Conservation (phyloP, 768 basidiomycete species). For the Tricholoma terreum region DNA sequence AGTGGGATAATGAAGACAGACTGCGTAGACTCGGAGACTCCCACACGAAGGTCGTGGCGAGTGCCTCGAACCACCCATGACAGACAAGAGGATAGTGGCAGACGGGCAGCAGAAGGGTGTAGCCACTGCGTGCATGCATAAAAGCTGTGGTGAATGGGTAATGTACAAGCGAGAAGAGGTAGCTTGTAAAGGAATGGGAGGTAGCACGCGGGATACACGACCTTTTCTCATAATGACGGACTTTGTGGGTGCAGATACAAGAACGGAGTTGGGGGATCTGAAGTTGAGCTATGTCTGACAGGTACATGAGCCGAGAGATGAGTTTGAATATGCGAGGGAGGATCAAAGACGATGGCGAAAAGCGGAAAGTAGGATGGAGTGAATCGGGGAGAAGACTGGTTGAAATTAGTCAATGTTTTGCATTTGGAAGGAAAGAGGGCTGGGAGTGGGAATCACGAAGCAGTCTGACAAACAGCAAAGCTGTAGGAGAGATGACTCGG, state of each 20-base stretch:
- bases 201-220: conserved; percentile 54
- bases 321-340: conserved; percentile 44
- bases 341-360: conserved; percentile 47
- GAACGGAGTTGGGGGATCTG: conserved; percentile 71
- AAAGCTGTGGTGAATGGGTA: conserved; percentile 66
- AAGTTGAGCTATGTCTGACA: conserved; percentile 53
- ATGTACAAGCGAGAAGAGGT: conserved; percentile 47
- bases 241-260: conserved; percentile 57
- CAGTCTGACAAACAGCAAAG: conserved; percentile 54
- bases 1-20: conserved; percentile 28
- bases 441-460: conserved; percentile 40
- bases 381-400: conserved; percentile 12
- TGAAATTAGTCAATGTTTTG: conserved; percentile 14
- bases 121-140: conserved; percentile 56
- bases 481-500: conserved; percentile 59
- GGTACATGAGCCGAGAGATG: conserved; percentile 50
- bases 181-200: conserved; percentile 50
- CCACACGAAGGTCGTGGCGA: conserved; percentile 60
- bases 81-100: conserved; percentile 43
- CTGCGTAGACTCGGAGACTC: conserved; percentile 59
- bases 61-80: conserved; percentile 46
- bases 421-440: too few species aligned
- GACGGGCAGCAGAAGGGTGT: conserved; percentile 49
- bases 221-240: conserved; percentile 59
- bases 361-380: conserved; percentile 32